phyloP scores from a whole-genome alignment of 495 filamentous ascomycete species.

The Podospora didyma region DNA sequence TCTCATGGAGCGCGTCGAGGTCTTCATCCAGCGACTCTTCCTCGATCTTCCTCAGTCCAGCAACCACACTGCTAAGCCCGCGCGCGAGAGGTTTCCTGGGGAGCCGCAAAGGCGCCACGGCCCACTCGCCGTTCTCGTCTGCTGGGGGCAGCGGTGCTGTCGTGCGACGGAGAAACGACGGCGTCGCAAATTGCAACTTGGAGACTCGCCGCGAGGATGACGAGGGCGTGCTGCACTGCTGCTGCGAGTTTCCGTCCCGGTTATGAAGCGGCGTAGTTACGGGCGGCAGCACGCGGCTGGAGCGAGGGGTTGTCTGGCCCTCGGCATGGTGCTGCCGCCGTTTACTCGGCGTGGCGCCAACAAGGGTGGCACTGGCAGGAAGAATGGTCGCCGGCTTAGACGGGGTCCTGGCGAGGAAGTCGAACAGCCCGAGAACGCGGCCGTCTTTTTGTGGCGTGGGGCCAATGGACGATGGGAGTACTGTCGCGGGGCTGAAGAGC shows the following conservation, averaged over 20 bases:
- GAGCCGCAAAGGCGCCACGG: slow-evolving; percentile 47
- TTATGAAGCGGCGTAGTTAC: slow-evolving; percentile 57
- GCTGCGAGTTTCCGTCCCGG: slow-evolving; percentile 25
- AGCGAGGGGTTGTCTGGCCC: not conserved
- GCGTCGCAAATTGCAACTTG: slow-evolving; percentile 59
- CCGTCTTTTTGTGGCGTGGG: slow-evolving; percentile 93
- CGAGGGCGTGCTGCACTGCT: slow-evolving; percentile 33
- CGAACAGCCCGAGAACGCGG: slow-evolving; percentile 83
- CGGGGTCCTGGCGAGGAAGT: slow-evolving; percentile 63
- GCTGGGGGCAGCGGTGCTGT: slow-evolving; percentile 37
- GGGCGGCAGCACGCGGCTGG: slow-evolving; percentile 41
- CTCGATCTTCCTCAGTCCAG: slow-evolving; percentile 72
- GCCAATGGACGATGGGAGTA: slow-evolving; percentile 56
- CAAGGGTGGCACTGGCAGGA: slow-evolving; percentile 28
- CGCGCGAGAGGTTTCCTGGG: slow-evolving; percentile 62
- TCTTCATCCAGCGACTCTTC: slow-evolving; percentile 76
- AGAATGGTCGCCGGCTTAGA: slow-evolving; percentile 6
- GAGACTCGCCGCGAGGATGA: slow-evolving; percentile 30
- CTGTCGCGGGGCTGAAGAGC: slow-evolving; percentile 50
- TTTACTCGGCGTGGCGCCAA: slow-evolving; percentile 31
- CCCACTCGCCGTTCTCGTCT: slow-evolving; percentile 46
- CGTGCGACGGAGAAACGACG: slow-evolving; percentile 67
- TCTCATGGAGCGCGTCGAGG: slow-evolving; percentile 73
- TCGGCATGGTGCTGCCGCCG: slow-evolving; percentile 17
- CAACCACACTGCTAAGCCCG: slow-evolving; percentile 75